Conservation (phyloP, 257 asterid species). For the Nicotiana tabacum region DNA sequence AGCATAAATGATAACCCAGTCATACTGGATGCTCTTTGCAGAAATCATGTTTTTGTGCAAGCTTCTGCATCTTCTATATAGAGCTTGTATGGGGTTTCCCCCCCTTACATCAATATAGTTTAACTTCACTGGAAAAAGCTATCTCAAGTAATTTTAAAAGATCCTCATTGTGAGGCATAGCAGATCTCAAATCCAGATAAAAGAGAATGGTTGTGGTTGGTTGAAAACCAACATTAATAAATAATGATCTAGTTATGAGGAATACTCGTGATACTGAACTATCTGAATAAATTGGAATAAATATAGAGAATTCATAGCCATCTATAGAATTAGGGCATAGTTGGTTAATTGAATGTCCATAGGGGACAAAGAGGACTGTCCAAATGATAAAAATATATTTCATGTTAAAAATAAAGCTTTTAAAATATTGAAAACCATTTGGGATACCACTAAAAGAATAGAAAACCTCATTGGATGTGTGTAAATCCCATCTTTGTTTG, state of each 20-base stretch:
- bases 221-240: neutral
- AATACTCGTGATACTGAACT: neutral
- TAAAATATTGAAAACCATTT: neutral
- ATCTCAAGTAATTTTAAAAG: neutral
- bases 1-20: neutral
- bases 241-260: neutral
- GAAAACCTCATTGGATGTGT: neutral
- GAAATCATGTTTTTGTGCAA: neutral
- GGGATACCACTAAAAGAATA: neutral
- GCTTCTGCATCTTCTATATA: too few relatives aligned
- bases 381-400: neutral
- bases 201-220: neutral
- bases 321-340: neutral
- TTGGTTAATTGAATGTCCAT: neutral
- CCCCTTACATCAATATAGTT: neutral
- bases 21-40: neutral
- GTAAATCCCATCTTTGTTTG: neutral
- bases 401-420: neutral
- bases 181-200: neutral
- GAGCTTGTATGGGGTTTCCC: neutral
- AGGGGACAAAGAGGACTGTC: neutral
- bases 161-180: neutral
- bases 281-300: neutral
- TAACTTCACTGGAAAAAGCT: neutral
- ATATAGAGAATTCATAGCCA: neutral